Evolutionary conservation across 345 rosid species (phyloP).

Genomic region (Excoecaria cochinchinensis): DNA sequence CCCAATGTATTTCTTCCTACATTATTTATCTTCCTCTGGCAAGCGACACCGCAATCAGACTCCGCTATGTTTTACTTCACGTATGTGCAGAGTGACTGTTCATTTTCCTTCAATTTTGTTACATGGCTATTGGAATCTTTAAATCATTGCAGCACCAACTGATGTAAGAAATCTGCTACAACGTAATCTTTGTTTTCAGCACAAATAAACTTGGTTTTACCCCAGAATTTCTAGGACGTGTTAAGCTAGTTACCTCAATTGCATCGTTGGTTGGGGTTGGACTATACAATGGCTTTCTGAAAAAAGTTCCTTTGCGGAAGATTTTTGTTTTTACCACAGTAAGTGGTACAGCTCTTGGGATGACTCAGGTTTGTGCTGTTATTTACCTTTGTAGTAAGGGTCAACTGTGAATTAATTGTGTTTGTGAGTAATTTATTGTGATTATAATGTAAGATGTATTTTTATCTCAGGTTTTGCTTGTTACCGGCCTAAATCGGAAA

Average conservation of each 20-base stretch:
- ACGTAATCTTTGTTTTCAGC: slow-evolving; percentile 40
- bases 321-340: slow-evolving; percentile 75
- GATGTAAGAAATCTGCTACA: not conserved
- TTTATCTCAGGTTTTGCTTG: slow-evolving; percentile 70
- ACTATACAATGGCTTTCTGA: slow-evolving; percentile 85
- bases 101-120: slow-evolving; percentile 8
- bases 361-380: slow-evolving; percentile 75
- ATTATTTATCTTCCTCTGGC: slow-evolving; percentile 90
- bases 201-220: slow-evolving; percentile 95
- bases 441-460: not conserved
- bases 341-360: slow-evolving; percentile 78
- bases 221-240: slow-evolving; percentile 94
- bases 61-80: slow-evolving; percentile 98
- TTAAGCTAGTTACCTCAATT: slow-evolving; percentile 80
- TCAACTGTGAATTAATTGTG: not conserved
- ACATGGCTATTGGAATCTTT: slow-evolving; percentile 11
- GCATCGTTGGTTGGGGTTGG: slow-evolving; percentile 94
- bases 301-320: slow-evolving; percentile 72
- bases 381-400: not conserved
- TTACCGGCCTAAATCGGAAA: slow-evolving; percentile 73
- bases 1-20: slow-evolving; percentile 85
- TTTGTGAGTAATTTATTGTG: not conserved
- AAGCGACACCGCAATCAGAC: slow-evolving; percentile 98
- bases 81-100: slow-evolving; percentile 40
- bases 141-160: slow-evolving; percentile 16